Conservation (phyloP, 2,329 filamentous ascomycete genomes). For the Ophiostoma populinum region DNA sequence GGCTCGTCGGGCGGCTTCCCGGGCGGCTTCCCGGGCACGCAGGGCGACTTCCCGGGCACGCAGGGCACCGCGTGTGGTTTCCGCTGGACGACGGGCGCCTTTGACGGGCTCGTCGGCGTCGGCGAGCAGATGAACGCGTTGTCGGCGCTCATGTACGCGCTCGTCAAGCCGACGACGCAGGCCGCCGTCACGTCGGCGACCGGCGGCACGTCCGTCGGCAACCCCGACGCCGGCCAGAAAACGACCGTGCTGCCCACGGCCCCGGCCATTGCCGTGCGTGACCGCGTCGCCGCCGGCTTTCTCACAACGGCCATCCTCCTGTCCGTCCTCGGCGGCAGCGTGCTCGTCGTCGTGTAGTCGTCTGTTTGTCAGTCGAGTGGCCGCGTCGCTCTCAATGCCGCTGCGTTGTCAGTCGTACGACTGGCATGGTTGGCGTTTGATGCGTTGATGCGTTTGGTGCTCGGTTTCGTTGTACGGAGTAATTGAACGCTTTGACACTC, state of each 20-base stretch:
- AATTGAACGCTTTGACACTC: no score
- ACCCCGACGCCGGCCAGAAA: constrained; percentile 27
- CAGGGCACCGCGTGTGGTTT: constrained; percentile 50
- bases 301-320: constrained; percentile 35
- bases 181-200: constrained; percentile 32
- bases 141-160: constrained; percentile 42
- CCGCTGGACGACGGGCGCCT: constrained; percentile 38
- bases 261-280: constrained; percentile 27
- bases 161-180: constrained; percentile 25
- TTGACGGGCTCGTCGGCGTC: constrained; percentile 44
- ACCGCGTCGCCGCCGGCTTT: constrained; percentile 38
- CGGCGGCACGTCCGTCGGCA: constrained; percentile 41
- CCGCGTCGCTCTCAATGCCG: no score
- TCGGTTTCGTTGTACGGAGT: no score
- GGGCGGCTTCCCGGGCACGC: no score
- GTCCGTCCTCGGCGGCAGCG: no score
- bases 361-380: no score
- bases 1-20: constrained; percentile 23
- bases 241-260: constrained; percentile 14
- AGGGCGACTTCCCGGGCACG: constrained; percentile 36
- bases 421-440: no score
- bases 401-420: no score
- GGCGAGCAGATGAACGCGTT: constrained; percentile 55
- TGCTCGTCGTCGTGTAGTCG: no score
- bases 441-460: no score